Evolutionary conservation across 495 filamentous ascomycete genomes (phyloP).

Genomic region (Penicillium longicatenatum): DNA sequence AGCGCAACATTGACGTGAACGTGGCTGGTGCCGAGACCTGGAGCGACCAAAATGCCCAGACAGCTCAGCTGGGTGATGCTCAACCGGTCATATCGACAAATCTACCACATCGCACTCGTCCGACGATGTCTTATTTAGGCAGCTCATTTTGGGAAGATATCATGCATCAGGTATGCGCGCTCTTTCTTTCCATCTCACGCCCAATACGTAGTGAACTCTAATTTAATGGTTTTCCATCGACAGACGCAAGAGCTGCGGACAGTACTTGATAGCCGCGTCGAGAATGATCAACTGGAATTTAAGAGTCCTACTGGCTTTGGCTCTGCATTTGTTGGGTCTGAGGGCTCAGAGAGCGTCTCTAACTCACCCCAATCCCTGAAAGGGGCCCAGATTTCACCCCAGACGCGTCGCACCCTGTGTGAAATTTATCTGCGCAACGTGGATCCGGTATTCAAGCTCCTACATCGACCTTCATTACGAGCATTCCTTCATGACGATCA

Average conservation of each 20-base stretch:
- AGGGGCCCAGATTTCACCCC: conserved; percentile 7
- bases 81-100: not conserved
- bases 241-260: conserved; percentile 28
- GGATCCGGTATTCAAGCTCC: conserved; percentile 43
- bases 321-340: conserved; percentile 20
- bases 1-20: conserved; percentile 10
- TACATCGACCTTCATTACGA: conserved; percentile 39
- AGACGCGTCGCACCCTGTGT: conserved; percentile 25
- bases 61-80: conserved; percentile 3
- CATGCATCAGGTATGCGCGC: conserved; percentile 30
- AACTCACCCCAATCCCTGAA: conserved; percentile 14
- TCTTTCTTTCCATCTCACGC: not conserved
- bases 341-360: conserved; percentile 20
- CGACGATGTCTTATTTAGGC: conserved; percentile 23
- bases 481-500: conserved; percentile 31
- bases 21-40: conserved; percentile 13
- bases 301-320: conserved; percentile 17
- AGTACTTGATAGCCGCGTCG: conserved; percentile 26
- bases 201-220: not conserved
- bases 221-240: not conserved
- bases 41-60: conserved; percentile 9
- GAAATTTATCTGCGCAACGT: conserved; percentile 38
- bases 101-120: conserved; percentile 18
- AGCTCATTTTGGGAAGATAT: conserved; percentile 39
- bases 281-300: conserved; percentile 15